Conservation (phyloP, 768 basidiomycete genomes). For the Lactarius quietus region DNA sequence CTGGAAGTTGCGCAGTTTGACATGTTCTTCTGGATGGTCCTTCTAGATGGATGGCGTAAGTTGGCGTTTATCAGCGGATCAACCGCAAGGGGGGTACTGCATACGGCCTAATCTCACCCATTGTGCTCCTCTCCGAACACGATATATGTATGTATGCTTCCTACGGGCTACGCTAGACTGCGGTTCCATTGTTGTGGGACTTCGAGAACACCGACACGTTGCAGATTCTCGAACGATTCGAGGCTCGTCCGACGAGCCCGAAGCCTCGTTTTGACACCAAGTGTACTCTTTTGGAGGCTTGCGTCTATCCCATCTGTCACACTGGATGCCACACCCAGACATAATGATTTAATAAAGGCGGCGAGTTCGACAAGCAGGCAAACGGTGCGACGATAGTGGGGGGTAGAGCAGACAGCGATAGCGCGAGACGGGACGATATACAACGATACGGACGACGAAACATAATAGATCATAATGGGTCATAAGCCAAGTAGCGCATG, state of each 20-base stretch:
- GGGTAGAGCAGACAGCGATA: conserved; percentile 13
- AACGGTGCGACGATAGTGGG: conserved; percentile 9
- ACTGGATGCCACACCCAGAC: neutral
- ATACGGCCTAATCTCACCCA: neutral
- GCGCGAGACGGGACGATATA: conserved; percentile 18
- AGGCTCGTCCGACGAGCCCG: neutral
- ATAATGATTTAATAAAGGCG: neutral
- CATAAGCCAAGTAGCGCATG: neutral
- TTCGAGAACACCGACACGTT: neutral
- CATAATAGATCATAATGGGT: conserved; percentile 18
- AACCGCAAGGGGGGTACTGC: neutral
- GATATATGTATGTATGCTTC: neutral
- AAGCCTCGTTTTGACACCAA: no score
- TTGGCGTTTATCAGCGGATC: neutral
- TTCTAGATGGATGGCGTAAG: no score
- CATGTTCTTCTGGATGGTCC: neutral
- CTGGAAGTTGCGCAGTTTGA: neutral
- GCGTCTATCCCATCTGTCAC: no score
- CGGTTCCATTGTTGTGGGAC: neutral
- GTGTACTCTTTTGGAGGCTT: no score
- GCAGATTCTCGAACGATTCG: neutral
- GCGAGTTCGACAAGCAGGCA: neutral
- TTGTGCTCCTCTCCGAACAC: neutral
- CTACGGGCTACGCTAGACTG: neutral
- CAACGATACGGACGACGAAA: conserved; percentile 13